These are phyloP conservation scores for Xylona heveae DNA, from an alignment of 495 filamentous ascomycete genomes.

Conservation along the genomic window DNA sequence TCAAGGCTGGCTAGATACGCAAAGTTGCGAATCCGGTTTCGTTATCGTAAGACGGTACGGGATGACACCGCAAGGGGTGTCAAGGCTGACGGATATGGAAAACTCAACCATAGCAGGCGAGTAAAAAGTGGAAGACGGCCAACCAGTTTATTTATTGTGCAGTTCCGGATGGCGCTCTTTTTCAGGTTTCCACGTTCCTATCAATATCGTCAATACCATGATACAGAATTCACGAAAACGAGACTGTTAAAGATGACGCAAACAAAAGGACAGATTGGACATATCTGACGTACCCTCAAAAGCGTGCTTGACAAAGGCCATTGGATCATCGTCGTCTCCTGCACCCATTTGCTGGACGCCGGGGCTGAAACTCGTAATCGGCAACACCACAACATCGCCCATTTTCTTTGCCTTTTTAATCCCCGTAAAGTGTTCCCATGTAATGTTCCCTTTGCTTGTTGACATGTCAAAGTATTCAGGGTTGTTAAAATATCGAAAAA, in stretches of 20 bases:
- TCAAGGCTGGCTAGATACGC: too few species aligned
- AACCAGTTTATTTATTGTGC: too few species aligned
- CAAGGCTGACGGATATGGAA: too few species aligned
- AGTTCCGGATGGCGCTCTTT: slow-evolving; percentile 40
- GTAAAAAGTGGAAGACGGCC: too few species aligned
- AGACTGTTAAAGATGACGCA: neutral
- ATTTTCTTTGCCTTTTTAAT: slow-evolving; percentile 68
- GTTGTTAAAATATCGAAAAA: slow-evolving; percentile 90
- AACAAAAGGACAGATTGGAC: neutral
- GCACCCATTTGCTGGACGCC: slow-evolving; percentile 88
- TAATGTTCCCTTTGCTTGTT: slow-evolving; percentile 48
- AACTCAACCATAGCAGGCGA: too few species aligned
- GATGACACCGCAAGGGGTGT: too few species aligned
- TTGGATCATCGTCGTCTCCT: slow-evolving; percentile 74
- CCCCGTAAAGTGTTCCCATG: slow-evolving; percentile 74
- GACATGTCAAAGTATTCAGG: slow-evolving; percentile 69
- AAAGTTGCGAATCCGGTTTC: too few species aligned
- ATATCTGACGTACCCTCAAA: slow-evolving; percentile 79
- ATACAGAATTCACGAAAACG: neutral
- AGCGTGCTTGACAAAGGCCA: slow-evolving; percentile 95
- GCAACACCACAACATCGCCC: slow-evolving; percentile 21
- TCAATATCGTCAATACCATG: slow-evolving; percentile 1
- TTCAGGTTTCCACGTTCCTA: slow-evolving; percentile 68
- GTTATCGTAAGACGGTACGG: too few species aligned
- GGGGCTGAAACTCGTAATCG: slow-evolving; percentile 89